A percentile compares a stretch with the other conserved stretches of the same genome.
phyloP scores from a whole-genome alignment of 768 basidiomycete genomes.

The Amanita inopinata region DNA sequence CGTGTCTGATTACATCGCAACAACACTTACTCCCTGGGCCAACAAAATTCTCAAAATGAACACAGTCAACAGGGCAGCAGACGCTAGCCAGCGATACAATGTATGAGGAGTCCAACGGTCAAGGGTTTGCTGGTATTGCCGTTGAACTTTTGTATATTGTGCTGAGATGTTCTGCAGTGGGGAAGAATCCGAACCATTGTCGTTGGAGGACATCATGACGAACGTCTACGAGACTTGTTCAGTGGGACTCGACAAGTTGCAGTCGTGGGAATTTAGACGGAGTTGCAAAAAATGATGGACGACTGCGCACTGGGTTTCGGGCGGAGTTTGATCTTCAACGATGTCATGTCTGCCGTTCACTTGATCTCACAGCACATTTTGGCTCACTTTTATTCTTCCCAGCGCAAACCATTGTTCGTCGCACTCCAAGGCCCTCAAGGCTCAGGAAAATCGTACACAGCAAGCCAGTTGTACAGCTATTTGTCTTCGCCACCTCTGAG shows the following conservation, averaged over 20 bases:
- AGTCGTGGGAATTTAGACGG: conserved; percentile 13
- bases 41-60: conserved; percentile 84
- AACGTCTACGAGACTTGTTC: conserved; percentile 14
- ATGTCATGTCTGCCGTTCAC: not conserved
- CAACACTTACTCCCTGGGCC: conserved; percentile 70
- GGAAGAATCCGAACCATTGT: conserved; percentile 34
- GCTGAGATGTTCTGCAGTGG: conserved; percentile 40
- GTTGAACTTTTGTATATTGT: conserved; percentile 43
- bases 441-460: conserved; percentile 82
- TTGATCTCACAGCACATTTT: conserved; percentile 21
- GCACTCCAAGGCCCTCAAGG: conserved; percentile 93
- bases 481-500: conserved; percentile 35
- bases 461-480: conserved; percentile 39
- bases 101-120: conserved; percentile 90
- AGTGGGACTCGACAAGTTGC: conserved; percentile 4
- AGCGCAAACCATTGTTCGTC: conserved; percentile 57
- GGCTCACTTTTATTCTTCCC: conserved; percentile 16
- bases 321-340: conserved; percentile 2
- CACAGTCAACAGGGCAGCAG: conserved; percentile 55
- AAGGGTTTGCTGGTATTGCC: conserved; percentile 80
- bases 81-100: conserved; percentile 81
- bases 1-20: conserved; percentile 7
- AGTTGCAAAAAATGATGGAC: not conserved
- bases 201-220: conserved; percentile 39
- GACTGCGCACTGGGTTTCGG: not conserved